Evolutionary conservation across 2,329 filamentous ascomycete genomes (phyloP).

Genomic region (Phialophora verrucosa): DNA sequence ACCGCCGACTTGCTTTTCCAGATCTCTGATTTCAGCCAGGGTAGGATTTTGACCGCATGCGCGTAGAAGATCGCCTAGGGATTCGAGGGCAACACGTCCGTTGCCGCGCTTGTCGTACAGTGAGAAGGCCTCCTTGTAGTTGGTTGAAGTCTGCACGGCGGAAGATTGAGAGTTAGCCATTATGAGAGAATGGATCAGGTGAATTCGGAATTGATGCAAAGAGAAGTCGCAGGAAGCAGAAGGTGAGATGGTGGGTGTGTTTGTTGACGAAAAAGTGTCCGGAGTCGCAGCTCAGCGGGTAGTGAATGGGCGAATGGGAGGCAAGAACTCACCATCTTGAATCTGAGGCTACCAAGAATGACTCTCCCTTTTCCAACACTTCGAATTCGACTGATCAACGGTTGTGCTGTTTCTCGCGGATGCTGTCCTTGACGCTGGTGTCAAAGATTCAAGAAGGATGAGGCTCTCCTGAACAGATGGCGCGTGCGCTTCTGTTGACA

Average conservation of each 20-base stretch:
- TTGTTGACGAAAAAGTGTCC: slow-evolving; percentile 15
- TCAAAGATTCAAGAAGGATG: slow-evolving; percentile 11
- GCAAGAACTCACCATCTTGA: slow-evolving; percentile 34
- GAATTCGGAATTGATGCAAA: not conserved
- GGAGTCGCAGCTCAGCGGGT: slow-evolving; percentile 12
- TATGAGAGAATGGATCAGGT: slow-evolving; percentile 1
- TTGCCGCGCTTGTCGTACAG: slow-evolving; percentile 99
- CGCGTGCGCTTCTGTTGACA: slow-evolving; percentile 31
- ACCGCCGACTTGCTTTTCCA: slow-evolving; percentile 85
- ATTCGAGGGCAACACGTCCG: slow-evolving; percentile 84
- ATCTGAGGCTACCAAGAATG: slow-evolving; percentile 8
- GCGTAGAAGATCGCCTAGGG: slow-evolving; percentile 89
- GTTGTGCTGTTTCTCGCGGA: not conserved
- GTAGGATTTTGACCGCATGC: slow-evolving; percentile 99
- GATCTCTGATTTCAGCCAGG: slow-evolving; percentile 84
- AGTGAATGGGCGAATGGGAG: slow-evolving; percentile 30
- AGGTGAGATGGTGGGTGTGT: slow-evolving; percentile 2
- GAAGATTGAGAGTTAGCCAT: slow-evolving; percentile 37
- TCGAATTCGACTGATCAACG: not conserved
- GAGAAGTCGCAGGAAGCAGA: slow-evolving; percentile 10
- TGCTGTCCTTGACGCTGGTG: slow-evolving; percentile 20
- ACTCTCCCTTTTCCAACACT: slow-evolving; percentile 11
- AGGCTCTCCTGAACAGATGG: slow-evolving; percentile 32
- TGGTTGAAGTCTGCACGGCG: slow-evolving; percentile 72
- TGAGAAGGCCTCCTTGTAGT: slow-evolving; percentile 99